Evolutionary conservation across 169 alveolate genomes (phyloP), one percentile per base, ranked within the genome.

Genomic region (Cryptosporidium sp.): DNA sequence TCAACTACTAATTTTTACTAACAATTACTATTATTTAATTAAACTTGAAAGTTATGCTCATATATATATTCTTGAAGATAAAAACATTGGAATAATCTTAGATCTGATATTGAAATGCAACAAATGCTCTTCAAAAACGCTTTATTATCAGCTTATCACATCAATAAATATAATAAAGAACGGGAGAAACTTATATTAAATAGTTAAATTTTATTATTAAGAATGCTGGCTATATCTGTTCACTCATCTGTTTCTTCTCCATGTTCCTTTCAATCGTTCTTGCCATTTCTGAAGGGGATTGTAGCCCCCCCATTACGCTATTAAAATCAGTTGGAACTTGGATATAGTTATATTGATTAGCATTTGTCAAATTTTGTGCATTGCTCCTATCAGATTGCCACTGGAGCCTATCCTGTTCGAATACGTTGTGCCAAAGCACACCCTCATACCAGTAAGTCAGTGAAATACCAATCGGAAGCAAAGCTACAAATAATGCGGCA

Each of bases 221-320:
- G 45, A 23, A 70, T 70, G 33, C 14, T 69, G n/a, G 43, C 67
- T 48, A 70, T 29, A 18, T 39, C 43, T 45, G 35, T 12, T 45
- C 67, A 29, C 12, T 35, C 65, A 70, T 39, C 35, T 41, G 41
- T 29, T 26, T 70, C 65, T 45, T 23, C 18, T 48, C 84, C 10
- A 45, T 18, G 29, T 80, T 62, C 33, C 50, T 62, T 62, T 80
- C 89, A 26, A 80, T 80, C 18, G 69, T 33, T 21, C 89, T 80
- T 31, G 89, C 75, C 75, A 80, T 80, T 39, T 80, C 89, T 43
- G 89, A 26, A 23, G 89, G 89, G 0, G 89, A 62, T 18, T 62
- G 62, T 29, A 80, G 35, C 16, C 89, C 89, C 1, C 89, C 89
- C 89, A 80, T 80, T 23, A 80, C 39, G 26, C 55, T 62, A 23